phyloP scores from a whole-genome alignment of 2,329 filamentous ascomycete species.

The Fusarium mundagurra region DNA sequence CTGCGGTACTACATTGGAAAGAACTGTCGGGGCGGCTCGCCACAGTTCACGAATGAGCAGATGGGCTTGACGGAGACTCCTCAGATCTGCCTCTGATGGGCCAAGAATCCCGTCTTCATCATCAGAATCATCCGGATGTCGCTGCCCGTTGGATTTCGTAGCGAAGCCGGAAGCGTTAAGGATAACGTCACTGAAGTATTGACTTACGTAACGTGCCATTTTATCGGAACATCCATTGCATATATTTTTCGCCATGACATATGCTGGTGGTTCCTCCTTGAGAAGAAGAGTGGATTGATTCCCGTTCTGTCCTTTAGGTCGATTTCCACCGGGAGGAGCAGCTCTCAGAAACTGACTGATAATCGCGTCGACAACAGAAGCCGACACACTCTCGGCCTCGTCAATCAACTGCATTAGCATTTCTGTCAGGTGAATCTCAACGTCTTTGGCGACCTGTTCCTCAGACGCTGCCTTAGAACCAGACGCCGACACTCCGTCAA shows the following conservation, averaged over 20 bases:
- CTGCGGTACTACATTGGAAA: slow-evolving; percentile 93
- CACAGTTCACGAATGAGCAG: slow-evolving; percentile 89
- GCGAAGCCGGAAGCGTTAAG: slow-evolving; percentile 79
- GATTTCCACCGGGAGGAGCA: slow-evolving; percentile 73
- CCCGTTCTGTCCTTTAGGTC: slow-evolving; percentile 72
- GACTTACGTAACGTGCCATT: slow-evolving; percentile 93
- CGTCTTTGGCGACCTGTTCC: slow-evolving; percentile 89
- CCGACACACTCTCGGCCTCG: slow-evolving; percentile 78
- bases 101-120: slow-evolving; percentile 69
- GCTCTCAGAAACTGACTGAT: slow-evolving; percentile 95
- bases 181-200: slow-evolving; percentile 97
- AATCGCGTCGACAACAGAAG: slow-evolving; percentile 88
- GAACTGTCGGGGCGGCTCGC: slow-evolving; percentile 86
- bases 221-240: slow-evolving; percentile 91
- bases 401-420: slow-evolving; percentile 88
- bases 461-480: slow-evolving; percentile 75
- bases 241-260: slow-evolving; percentile 95
- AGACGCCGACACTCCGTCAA: slow-evolving; percentile 87
- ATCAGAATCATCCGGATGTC: slow-evolving; percentile 70
- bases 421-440: slow-evolving; percentile 91
- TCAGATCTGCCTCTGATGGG: slow-evolving; percentile 83
- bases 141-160: slow-evolving; percentile 65
- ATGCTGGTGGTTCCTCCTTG: slow-evolving; percentile 90
- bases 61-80: slow-evolving; percentile 90
- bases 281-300: slow-evolving; percentile 85